Percentiles rank a stretch among this genome's conserved stretches.
Conservation (phyloP, 108 stramenopile species). For the Ochromonas danica region DNA sequence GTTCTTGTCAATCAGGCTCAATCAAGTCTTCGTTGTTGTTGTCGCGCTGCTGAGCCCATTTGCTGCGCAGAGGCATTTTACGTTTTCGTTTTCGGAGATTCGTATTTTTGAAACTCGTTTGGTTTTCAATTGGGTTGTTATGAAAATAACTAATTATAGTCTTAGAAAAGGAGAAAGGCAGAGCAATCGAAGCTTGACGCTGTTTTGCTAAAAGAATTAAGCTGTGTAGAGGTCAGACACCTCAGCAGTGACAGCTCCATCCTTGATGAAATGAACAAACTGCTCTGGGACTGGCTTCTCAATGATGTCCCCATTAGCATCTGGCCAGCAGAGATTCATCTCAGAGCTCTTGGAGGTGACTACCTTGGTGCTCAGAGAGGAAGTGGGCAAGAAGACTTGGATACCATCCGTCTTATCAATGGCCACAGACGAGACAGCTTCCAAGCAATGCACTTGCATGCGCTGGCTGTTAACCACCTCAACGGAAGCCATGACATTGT, state of each 20-base stretch:
- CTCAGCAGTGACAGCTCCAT: slow-evolving; percentile 64
- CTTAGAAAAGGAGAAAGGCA: too few species aligned
- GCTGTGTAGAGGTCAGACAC: slow-evolving; percentile 83
- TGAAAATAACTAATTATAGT: too few species aligned
- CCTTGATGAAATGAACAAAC: slow-evolving; percentile 74
- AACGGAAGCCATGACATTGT: slow-evolving; percentile 75
- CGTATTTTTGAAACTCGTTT: too few species aligned
- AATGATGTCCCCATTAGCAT: slow-evolving; percentile 68
- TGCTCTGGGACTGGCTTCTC: slow-evolving; percentile 97
- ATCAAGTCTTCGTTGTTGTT: too few species aligned
- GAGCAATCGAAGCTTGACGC: too few species aligned
- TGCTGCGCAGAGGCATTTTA: too few species aligned
- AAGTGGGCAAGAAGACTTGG: slow-evolving; percentile 74
- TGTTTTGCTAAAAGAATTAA: too few species aligned
- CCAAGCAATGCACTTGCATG: slow-evolving; percentile 74
- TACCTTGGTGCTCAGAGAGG: slow-evolving; percentile 65
- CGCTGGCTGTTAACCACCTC: slow-evolving; percentile 91
- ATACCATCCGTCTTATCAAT: slow-evolving; percentile 97
- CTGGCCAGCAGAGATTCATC: slow-evolving; percentile 88
- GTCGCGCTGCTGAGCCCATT: too few species aligned
- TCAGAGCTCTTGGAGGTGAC: slow-evolving; percentile 84
- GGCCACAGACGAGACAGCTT: slow-evolving; percentile 78
- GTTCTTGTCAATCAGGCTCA: not conserved
- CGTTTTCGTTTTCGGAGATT: too few species aligned
- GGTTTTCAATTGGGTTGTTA: too few species aligned